A percentile compares a stretch with the other conserved stretches of the same genome.
phyloP scores from a whole-genome alignment of 2,329 filamentous ascomycete species.

The Aspergillus quadrilineatus region DNA sequence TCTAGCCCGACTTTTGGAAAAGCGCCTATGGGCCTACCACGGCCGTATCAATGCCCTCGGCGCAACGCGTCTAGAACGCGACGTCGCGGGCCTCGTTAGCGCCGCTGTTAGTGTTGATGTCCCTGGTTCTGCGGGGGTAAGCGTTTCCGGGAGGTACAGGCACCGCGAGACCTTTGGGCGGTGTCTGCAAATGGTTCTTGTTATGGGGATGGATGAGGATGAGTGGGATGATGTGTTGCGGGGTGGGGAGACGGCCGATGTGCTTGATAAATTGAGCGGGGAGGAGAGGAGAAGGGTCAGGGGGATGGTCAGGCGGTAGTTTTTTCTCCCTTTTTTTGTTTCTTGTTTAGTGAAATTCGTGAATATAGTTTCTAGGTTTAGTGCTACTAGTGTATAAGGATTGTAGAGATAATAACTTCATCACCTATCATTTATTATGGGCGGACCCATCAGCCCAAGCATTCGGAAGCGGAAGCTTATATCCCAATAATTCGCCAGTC shows the following conservation, averaged over 20 bases:
- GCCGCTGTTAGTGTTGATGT: conserved; percentile 43
- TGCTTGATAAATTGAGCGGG: conserved; percentile 64
- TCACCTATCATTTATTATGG: neutral
- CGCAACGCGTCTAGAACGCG: conserved; percentile 78
- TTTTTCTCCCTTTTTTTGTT: neutral
- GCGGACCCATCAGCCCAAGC: neutral
- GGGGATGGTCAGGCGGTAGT: conserved; percentile 56
- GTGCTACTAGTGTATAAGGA: neutral
- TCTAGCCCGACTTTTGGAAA: conserved; percentile 77
- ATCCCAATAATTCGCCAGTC: neutral
- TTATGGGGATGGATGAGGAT: conserved; percentile 93
- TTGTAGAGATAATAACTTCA: neutral
- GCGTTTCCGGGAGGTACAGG: conserved; percentile 59
- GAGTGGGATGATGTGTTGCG: conserved; percentile 79
- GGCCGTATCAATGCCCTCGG: conserved; percentile 79
- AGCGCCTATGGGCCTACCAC: conserved; percentile 77
- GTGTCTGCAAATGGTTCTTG: conserved; percentile 76
- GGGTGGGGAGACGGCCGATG: conserved; percentile 47
- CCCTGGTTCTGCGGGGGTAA: conserved; percentile 24
- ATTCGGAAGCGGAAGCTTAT: neutral
- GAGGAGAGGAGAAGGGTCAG: conserved; percentile 75
- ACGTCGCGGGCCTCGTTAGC: conserved; percentile 71
- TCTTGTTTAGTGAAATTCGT: neutral
- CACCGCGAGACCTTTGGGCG: conserved; percentile 74
- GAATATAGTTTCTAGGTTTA: neutral